Base-by-base conservation (phyloP, 441 rosid genomes). In the Pelargonium myrrhifolium region DNA sequence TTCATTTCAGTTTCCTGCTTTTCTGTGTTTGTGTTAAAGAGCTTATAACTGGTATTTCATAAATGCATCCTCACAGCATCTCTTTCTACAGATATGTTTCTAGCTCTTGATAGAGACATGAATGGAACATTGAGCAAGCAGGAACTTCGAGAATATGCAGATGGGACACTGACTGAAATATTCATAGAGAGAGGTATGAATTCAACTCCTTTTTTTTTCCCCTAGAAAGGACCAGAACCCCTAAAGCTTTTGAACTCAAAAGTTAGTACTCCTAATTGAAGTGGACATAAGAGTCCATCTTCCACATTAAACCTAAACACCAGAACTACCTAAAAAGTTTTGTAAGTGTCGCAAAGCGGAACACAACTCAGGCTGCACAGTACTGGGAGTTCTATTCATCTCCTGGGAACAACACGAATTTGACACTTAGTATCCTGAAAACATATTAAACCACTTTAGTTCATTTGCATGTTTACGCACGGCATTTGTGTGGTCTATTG, bases 121-220 rank as follows among this genome's bases (percentile, higher is more conserved):
- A 92, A 88, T 76, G 95, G 96, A 70, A 81, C 99, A 14, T 79
- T 92, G 81, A 82, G 97, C 86, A 94, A 94, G 86, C 97, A 84
- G 79, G 98, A 94, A 80, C 97, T 94, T 72, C 84, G 76, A 78
- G 98, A 94, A 77, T 94, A 94, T 77, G 98, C 98, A 0, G 99
- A 94, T 72, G 97, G 99, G 65, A 89, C 99, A 17, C 81, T 94
- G 55, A 94, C 98, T 17, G 96, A 88, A 65, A 92, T 94, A 68
- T 94, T 92, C 75, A 79, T 94, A 35, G 99, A 94, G 81, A 87
- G 98, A 82, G 99, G 99, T 94, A 79, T 42, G 75, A 21, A 10
- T 53, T 60, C 11, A 22, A 6, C 61, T 20, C 1, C 2, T 6
- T 4, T 4, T 3, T 28, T 2, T 28, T 28, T 28, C 3, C 3